phyloP scores from a whole-genome alignment of 371 early-diverging fungal species.

The Mortierella sp. region DNA sequence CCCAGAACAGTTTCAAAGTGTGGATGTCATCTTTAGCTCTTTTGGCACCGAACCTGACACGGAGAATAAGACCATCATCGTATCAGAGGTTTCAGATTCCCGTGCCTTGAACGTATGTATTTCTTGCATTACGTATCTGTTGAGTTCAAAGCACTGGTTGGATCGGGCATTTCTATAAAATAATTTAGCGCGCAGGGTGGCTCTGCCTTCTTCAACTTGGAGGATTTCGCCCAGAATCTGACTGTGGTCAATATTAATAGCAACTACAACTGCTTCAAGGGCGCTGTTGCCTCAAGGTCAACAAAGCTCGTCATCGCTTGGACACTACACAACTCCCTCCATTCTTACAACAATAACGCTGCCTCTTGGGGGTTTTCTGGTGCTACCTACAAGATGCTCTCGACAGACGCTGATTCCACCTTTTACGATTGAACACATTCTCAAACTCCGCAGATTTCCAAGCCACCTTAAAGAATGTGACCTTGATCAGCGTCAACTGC shows the following conservation, averaged over 20 bases:
- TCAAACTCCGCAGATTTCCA: conserved; percentile 71
- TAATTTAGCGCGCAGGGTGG: conserved; percentile 78
- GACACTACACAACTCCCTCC: conserved; percentile 72
- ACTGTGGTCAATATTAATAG: conserved; percentile 62
- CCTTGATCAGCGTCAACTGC: conserved; percentile 65
- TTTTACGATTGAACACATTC: conserved; percentile 64
- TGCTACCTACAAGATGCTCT: conserved; percentile 73
- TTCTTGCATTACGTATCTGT: neutral
- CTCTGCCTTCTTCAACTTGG: conserved; percentile 79
- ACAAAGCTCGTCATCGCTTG: conserved; percentile 78
- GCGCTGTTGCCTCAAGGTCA: conserved; percentile 56
- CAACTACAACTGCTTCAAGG: conserved; percentile 76
- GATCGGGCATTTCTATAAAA: neutral
- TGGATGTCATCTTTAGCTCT: conserved; percentile 58
- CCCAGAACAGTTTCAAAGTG: conserved; percentile 42
- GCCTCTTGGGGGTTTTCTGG: conserved; percentile 74
- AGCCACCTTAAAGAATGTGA: conserved; percentile 64
- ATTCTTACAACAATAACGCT: conserved; percentile 74
- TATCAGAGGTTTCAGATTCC: conserved; percentile 55
- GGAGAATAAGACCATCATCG: conserved; percentile 53
- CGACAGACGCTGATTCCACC: conserved; percentile 75
- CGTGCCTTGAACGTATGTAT: conserved; percentile 69
- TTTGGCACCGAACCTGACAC: neutral
- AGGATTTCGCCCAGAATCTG: conserved; percentile 67
- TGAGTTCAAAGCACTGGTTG: neutral